Base-by-base conservation (phyloP, 306 rosid species). In the Cicer arietinum region DNA sequence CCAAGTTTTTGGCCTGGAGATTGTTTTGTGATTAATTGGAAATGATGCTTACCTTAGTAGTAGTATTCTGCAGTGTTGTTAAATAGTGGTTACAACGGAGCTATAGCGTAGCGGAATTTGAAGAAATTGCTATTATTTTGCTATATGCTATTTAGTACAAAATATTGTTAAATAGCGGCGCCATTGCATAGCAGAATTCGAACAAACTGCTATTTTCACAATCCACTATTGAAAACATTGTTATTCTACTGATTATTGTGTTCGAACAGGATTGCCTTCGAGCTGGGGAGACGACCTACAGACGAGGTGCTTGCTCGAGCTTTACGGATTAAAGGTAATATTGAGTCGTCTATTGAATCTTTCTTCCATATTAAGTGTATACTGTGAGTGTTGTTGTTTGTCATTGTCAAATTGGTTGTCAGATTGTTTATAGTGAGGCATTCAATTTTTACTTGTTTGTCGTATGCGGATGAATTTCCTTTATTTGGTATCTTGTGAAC, bases 311-410 rank as follows among this genome's bases (percentile, higher is more conserved):
- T 75, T 94, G 84, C 88, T 90, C 67, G 99, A 94, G 75, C 85
- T 91, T 61, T 92, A 90, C 81, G 99, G 96, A 70, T 78, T 94
- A 46, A 90, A 91, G 97, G 99, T 94, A 86, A 82, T 76, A 76
- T 76, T 80, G 77, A 81, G 50, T 52, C 81, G 22, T 64, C 37
- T 2, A 25, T 25, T 25, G 35, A 68, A 79, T 61, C 73, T 69
- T 60, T 67, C 57, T 54, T 68, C 45, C 65, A 13, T 62, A 30
- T 35, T 71, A 73, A 61, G 35, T 25, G 8, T 69, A 14, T 25
- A 16, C 46, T 69, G 57, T 8, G 45, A 8, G 25, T 42, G 48
- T 61, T 59, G 64, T 71, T 58, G 64, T 58, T 58, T 51, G 53
- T 35, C 22, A 44, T 57, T 43, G 42, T 12, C 22, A 39, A 65